Base-by-base conservation (phyloP, 164 flowering plant genomes). In the Macadamia tetraphylla region DNA sequence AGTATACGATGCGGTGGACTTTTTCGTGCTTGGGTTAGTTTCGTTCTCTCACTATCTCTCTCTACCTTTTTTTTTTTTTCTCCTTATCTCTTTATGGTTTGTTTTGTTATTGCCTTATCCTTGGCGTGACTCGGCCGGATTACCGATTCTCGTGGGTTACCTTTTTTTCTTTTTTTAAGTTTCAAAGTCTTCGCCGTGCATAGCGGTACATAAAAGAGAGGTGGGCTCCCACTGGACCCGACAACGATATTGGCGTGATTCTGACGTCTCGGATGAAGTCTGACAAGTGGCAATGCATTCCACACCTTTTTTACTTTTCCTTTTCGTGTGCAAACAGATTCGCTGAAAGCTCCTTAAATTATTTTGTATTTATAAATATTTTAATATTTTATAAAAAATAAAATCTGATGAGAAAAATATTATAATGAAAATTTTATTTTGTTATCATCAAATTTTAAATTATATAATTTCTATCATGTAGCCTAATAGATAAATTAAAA, bases 231-330 rank as follows among this genome's bases (percentile, higher is more conserved):
- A 31, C 62, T 14, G 18, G 18, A 6, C 13, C 52, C 6, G 72
- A 75, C 73, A 79, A 82, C 82, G 78, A 78, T 75, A 82, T 75
- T 80, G 77, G 77, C 83, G 85, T 75, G 81, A 67, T 79, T 80
- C 80, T 72, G 6, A 73, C 81, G 78, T 75, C 76, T 74, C 76
- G 65, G 68, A 14, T 13, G 43, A 2, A 2, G 3, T n/a, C 1
- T 11, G 42, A 11, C 62, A 58, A 32, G 5, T 58, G 31, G 57
- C 18, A 11, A 4, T 11, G 17, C 5, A 6, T 14, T n/a, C 15
- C 17, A 53, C 15, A 12, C n/a, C n/a, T 17, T 4, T 53, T 17
- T 14, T 23, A 23, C 23, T 23, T 23, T 23, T 23, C 23, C 23
- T 23, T 23, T 23, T 23, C 23, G 23, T 23, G 23, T 23, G 23